Evolutionary conservation across 371 early-diverging fungal species (phyloP), one percentile per base, ranked within the genome.

Genomic region (Synchytrium microbalum): DNA sequence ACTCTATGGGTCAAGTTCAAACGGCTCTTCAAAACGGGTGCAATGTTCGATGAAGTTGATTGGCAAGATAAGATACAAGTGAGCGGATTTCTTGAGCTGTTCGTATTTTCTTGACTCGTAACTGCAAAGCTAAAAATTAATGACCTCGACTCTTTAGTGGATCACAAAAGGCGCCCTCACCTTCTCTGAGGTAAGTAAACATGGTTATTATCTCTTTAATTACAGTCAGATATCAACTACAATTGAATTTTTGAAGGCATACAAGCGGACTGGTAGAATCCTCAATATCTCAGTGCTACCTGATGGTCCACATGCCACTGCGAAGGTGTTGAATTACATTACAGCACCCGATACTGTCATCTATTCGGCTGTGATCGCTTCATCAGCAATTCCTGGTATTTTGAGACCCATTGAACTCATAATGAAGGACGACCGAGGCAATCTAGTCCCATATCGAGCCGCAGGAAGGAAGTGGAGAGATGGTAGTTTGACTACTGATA

Each of bases 341-440:
- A 92, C 92, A 1, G 84, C 94, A 2, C 96, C 95, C 14, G 83
- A 95, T 64, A 90, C 93, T 63, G 78, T 92, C 29, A 84, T 95
- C 60, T 87, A 88, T 83, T 88, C 89, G 53, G 97, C 96, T 1
- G 86, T 90, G 1, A 67, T 90, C 63, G 91, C 92, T 1, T 84
- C 86, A 55, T 81, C 84, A 1, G 86, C 90, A 19, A 70, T 89
- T 14, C 92, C 92, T 0, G 84, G 83, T 2, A 82, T 94, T n/a
- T 72, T 94, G 58, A 85, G 84, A 38, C 87, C 95, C 1, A 88
- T 89, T 24, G 88, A 87, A 13, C 74, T 96, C 32, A 77, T 90
- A 74, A 82, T 81, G 74, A 96, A 95, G 69, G 77, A 72, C 24
- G 61, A n/a, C 27, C 72, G 78, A 19, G 90, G 88, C 2, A 72